Percentiles rank a stretch among this genome's conserved stretches.
phyloP scores from a whole-genome alignment of 805 yeast genomes.

The Blastobotrys robertii region DNA sequence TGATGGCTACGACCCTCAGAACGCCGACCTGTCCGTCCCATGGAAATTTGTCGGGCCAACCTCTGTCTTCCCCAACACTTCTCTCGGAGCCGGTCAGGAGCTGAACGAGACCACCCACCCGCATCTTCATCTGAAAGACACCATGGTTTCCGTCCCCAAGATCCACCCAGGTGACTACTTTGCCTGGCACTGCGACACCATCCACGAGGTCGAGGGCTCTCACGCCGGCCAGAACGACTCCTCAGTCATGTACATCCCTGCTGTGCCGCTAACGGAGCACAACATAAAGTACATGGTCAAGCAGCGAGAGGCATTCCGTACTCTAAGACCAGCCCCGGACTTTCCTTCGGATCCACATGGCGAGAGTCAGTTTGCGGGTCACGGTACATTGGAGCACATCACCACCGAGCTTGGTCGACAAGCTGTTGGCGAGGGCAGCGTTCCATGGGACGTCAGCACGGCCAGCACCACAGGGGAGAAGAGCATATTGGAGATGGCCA shows the following conservation, averaged over 20 bases:
- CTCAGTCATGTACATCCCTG: slow-evolving; percentile 32
- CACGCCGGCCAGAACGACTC: slow-evolving; percentile 31
- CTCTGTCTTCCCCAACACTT: slow-evolving; percentile 32
- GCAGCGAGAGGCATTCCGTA: slow-evolving; percentile 16
- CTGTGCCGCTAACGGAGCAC: slow-evolving; percentile 25
- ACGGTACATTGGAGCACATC: too few relatives aligned
- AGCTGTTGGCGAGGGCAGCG: too few relatives aligned
- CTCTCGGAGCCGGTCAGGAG: slow-evolving; percentile 31
- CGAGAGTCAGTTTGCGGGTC: neutral
- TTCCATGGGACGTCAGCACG: too few relatives aligned
- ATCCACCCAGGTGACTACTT: slow-evolving; percentile 37
- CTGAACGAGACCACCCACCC: slow-evolving; percentile 27
- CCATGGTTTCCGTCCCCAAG: slow-evolving; percentile 30
- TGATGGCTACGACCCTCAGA: slow-evolving; percentile 3
- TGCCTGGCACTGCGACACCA: slow-evolving; percentile 36
- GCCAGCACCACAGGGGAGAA: too few relatives aligned
- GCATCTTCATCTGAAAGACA: slow-evolving; percentile 26
- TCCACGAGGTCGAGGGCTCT: slow-evolving; percentile 33
- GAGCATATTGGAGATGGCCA: too few relatives aligned
- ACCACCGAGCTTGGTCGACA: too few relatives aligned
- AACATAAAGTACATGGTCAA: slow-evolving; percentile 12
- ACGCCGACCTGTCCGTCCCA: slow-evolving; percentile 3
- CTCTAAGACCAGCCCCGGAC: slow-evolving; percentile 18
- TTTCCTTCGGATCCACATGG: slow-evolving; percentile 12
- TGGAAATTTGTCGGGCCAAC: slow-evolving; percentile 26